A percentile compares a stretch with the other conserved stretches of the same genome.
These are phyloP conservation scores for Metschnikowia amazonensis DNA, from an alignment of 805 yeast species.

Conservation along the genomic window DNA sequence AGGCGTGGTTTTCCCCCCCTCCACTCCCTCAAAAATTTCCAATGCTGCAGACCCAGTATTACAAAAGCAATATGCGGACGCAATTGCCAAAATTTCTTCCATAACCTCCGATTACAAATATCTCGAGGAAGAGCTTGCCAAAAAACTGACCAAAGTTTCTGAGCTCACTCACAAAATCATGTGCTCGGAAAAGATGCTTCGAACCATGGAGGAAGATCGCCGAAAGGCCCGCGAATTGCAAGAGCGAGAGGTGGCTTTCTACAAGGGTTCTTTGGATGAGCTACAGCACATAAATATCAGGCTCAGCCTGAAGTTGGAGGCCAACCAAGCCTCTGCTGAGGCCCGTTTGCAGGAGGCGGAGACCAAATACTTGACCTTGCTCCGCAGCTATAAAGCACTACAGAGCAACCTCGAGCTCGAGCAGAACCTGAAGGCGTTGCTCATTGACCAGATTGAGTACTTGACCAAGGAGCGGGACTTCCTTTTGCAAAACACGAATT, in stretches of 20 bases:
- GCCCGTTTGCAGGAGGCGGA: slow-evolving; percentile 10
- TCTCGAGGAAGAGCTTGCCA: slow-evolving; percentile 29
- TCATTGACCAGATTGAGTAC: slow-evolving; percentile 53
- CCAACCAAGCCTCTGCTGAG: slow-evolving; percentile 7
- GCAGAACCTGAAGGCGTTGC: slow-evolving; percentile 46
- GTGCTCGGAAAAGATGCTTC: slow-evolving; percentile 27
- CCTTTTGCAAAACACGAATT: slow-evolving; percentile 9
- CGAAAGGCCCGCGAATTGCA: slow-evolving; percentile 26
- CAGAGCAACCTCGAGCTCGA: slow-evolving; percentile 52
- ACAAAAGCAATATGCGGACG: slow-evolving; percentile 30
- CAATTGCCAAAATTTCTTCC: slow-evolving; percentile 25
- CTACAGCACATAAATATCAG: slow-evolving; percentile 21
- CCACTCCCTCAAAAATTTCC: background rate
- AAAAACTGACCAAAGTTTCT: slow-evolving; percentile 22
- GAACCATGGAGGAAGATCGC: slow-evolving; percentile 28
- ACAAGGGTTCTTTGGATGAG: slow-evolving; percentile 32
- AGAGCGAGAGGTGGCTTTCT: slow-evolving; percentile 28
- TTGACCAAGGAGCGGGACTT: slow-evolving; percentile 35
- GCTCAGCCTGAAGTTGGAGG: slow-evolving; percentile 21
- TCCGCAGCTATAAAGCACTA: slow-evolving; percentile 37
- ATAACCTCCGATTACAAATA: slow-evolving; percentile 26
- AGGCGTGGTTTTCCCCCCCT: background rate
- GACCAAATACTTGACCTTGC: slow-evolving; percentile 27
- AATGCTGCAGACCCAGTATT: slow-evolving; percentile 7
- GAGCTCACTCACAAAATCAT: slow-evolving; percentile 26